Evolutionary conservation across 768 basidiomycete genomes (phyloP), one percentile per base, ranked within the genome.

Genomic region (Amanita exitialis): DNA sequence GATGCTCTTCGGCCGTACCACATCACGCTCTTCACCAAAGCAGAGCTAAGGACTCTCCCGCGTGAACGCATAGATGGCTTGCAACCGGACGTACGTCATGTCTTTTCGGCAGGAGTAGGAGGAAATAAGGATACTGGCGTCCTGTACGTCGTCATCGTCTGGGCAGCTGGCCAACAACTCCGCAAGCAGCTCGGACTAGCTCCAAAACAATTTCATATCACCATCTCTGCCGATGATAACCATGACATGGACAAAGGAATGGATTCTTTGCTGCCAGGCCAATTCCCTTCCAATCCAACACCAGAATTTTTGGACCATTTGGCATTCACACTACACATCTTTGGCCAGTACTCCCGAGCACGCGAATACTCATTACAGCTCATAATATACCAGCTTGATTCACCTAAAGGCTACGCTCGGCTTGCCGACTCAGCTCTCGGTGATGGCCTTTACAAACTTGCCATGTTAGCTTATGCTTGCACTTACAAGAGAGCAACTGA

Each of bases 171-270:
- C 5, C 76, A 80, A 54, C 65, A 67, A 18, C 59, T 76, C 28
- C 72, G 79, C 3, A 78, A 73, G 57, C 65, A 66, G 34, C 62
- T 74, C 9, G 75, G 75, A 2, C 66, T 80, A 6, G 66, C 71
- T 16, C 70, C 73, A 3, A 76, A 75, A 59, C 66, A 78, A n/a
- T 80, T 81, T 56, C 75, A 80, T 58, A 73, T 80, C 57, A 73
- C 72, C 6, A 64, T 81, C 9, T 71, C 76, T 10, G 47, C 54
- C 7, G 56, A 58, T 8, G 72, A 76, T 56, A 62, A 70, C 35
- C 70, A 72, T 55, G 66, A 67, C 43, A 59, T 75, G 51, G 70
- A 76, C 60, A 78, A 78, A 58, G 73, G 75, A 6, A 58, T 77
- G 39, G 56, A 65, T 27, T 72, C 76, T 0, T 66, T 80, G 1